These are phyloP conservation scores for Casuarina equisetifolia DNA, from an alignment of 306 rosid species.

Conservation along the genomic window DNA sequence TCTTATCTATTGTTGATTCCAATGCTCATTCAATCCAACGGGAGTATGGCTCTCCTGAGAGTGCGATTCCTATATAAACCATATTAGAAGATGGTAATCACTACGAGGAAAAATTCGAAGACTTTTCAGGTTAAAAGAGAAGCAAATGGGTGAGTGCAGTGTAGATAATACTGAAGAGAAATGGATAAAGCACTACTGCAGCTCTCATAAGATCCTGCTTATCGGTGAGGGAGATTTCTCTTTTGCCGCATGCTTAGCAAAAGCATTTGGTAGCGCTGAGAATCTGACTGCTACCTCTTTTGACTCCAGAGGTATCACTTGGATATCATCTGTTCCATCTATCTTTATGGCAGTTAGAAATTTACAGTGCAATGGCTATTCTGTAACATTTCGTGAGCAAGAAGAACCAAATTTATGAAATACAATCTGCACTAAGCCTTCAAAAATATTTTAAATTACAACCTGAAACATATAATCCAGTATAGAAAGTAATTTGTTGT, in stretches of 20 bases:
- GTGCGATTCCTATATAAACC: no score
- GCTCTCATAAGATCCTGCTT: conserved; percentile 28
- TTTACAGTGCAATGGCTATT: no score
- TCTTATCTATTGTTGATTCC: not conserved
- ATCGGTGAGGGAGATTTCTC: conserved; percentile 43
- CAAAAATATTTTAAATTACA: no score
- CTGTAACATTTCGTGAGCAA: no score
- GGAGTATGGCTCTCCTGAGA: no score
- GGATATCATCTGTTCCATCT: no score
- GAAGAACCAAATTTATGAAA: no score
- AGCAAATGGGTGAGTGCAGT: not conserved
- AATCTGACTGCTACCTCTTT: conserved; percentile 37
- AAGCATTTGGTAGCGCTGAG: conserved; percentile 18
- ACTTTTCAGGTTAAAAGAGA: not conserved
- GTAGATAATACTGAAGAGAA: not conserved
- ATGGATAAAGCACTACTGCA: conserved; percentile 21
- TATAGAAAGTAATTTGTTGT: no score
- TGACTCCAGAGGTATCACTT: conserved; percentile 18
- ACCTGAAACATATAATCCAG: no score
- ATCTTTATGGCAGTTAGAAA: no score
- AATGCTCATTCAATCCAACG: not conserved
- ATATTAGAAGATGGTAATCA: not conserved
- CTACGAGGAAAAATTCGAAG: no score
- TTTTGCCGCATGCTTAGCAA: conserved; percentile 34
- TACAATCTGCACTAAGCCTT: no score